phyloP scores from a whole-genome alignment of 2,329 filamentous ascomycete species.

The Xenoacremonium recifei region DNA sequence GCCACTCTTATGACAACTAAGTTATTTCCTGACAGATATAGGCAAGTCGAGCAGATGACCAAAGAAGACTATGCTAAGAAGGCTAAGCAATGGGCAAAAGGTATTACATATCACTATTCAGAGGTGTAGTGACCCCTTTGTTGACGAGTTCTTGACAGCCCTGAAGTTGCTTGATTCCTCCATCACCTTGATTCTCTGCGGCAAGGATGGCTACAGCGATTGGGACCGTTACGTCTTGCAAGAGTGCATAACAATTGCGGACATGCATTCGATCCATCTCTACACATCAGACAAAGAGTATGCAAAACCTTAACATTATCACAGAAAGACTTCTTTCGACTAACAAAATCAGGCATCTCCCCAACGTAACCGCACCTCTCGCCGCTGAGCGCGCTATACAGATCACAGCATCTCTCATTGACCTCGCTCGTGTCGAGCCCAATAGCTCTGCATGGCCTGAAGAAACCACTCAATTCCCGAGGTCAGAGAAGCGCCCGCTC shows the following conservation, averaged over 20 bases:
- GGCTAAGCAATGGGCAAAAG: constrained; percentile 67
- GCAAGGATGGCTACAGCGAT: constrained; percentile 63
- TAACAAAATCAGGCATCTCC: too few species aligned
- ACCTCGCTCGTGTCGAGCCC: constrained; percentile 35
- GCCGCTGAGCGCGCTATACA: constrained; percentile 70
- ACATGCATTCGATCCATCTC: constrained; percentile 61
- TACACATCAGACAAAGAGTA: constrained; percentile 67
- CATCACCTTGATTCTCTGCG: constrained; percentile 67
- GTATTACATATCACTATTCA: neutral
- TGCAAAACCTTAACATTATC: too few species aligned
- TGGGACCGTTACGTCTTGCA: constrained; percentile 62
- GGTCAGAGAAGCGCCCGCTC: constrained; percentile 49
- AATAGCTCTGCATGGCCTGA: constrained; percentile 12
- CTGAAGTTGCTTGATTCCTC: constrained; percentile 66
- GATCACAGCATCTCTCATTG: constrained; percentile 65
- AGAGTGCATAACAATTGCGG: constrained; percentile 38
- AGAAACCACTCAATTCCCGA: constrained; percentile 65
- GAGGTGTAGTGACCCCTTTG: neutral
- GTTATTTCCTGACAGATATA: too few species aligned
- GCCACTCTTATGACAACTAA: too few species aligned
- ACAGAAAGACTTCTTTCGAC: too few species aligned
- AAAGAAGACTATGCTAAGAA: constrained; percentile 66
- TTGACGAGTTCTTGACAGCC: too few species aligned
- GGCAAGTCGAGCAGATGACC: constrained; percentile 63
- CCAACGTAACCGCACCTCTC: constrained; percentile 71